Percentiles rank a stretch among this genome's conserved stretches.
phyloP scores from a whole-genome alignment of 78 protist genomes.

The Speleostelium caveatum region DNA sequence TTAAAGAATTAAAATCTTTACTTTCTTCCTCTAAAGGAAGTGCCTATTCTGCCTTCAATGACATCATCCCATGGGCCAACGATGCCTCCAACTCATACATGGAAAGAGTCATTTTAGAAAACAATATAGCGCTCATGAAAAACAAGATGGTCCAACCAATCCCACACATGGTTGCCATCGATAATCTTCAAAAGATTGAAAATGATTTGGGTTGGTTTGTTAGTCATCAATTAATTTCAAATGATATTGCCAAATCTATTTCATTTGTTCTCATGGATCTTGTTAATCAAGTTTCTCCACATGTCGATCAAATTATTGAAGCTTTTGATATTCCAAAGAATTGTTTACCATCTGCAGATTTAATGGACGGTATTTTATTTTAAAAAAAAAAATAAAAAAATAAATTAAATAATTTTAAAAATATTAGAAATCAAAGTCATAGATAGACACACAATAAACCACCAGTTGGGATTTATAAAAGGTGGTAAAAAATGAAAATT shows the following conservation, averaged over 20 bases:
- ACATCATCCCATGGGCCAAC: conserved; percentile 40
- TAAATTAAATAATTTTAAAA: too few relatives aligned
- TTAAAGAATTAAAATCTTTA: background rate
- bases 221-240: conserved; percentile 10
- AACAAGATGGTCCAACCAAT: conserved; percentile 5
- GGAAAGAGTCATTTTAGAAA: background rate
- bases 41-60: conserved; percentile 18
- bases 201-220: conserved; percentile 62
- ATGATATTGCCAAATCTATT: conserved; percentile 19
- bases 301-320: conserved; percentile 4
- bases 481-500: too few relatives aligned
- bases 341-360: conserved; percentile 1
- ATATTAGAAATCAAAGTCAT: too few relatives aligned
- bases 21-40: background rate
- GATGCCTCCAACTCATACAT: conserved; percentile 9
- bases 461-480: too few relatives aligned
- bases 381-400: too few relatives aligned
- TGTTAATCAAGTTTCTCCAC: background rate
- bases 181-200: conserved; percentile 17
- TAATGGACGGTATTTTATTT: too few relatives aligned
- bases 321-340: conserved; percentile 55
- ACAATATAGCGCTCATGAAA: background rate
- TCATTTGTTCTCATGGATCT: conserved; percentile 38
- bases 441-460: too few relatives aligned
- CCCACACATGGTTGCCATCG: conserved; percentile 6